Base-by-base conservation (phyloP, 306 rosid species). In the Quercus gilva region DNA sequence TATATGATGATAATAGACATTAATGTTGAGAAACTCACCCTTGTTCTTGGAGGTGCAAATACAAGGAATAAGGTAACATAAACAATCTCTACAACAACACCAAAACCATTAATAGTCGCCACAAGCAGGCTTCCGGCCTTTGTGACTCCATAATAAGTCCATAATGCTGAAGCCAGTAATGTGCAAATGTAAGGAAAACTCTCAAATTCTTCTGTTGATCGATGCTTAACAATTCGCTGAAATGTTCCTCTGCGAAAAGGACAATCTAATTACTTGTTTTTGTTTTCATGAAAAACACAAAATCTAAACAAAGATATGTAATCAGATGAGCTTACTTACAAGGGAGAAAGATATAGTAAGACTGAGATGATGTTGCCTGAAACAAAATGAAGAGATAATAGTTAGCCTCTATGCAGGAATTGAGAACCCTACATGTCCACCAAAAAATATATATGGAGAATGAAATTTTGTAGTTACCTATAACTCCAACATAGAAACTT, bases 101-200 rank as follows among this genome's bases (percentile, higher is more conserved):
- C 90, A 37, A 86, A 86, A 26, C 85, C 81, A 56, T 81, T 86
- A 14, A 81, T 9, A 45, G 90, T 84, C 53, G 90, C 53, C 53
- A 49, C 53, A 49, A 49, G 53, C 14, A 49, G 14, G 53, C 53
- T 49, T 49, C 53, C 53, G 12, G 53, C 5, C 53, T 49, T 49
- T 49, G 53, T 49, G 53, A 49, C 5, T 49, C 53, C 53, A 6
- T 86, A 86, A 28, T 86, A 86, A 80, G 86, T 82, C 89, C 89
- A 86, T 19, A 86, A 76, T 35, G 60, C 59, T 10, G 78, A 86
- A 72, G 5, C 83, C 76, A 86, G 72, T 29, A 84, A 71, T 23
- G 86, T 83, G 76, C 86, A 79, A 13, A 86, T 80, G 26, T 86
- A 86, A 19, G 89, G 89, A 58, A 86, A 72, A 55, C 86, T 83